Base-by-base conservation (phyloP, 1,139 yeast species). In the Barnettozyma hawaiiensis region DNA sequence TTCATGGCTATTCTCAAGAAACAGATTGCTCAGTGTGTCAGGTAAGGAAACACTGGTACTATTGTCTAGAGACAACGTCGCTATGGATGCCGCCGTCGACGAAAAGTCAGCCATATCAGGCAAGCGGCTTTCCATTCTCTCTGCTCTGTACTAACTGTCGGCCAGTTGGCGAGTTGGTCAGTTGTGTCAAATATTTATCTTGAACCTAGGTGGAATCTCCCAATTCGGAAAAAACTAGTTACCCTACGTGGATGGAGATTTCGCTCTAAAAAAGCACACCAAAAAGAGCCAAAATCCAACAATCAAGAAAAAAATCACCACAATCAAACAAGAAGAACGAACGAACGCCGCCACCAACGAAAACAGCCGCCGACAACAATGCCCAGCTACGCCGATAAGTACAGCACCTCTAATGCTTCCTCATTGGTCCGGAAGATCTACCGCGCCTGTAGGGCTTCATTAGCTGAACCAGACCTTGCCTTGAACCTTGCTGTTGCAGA, bases 401-500 rank as follows among this genome's bases (percentile, higher is more conserved):
- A 46, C 49, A 45, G 41, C 26, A 50, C 56, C 11, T 32, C 49
- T 10, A 46, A 50, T 1, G 43, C 57, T 11, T 50, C 57, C 5
- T 53, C 59, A 5, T 43, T 55, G 15, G 57, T 52, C 15, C 51
- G 59, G 48, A 55, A 54, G 49, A 56, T 54, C 45, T 55, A 87
- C 58, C 78, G 96, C 49, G 97, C 98, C 3, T 90, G 97, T 58
- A 76, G 94, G 52, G 85, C 95, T 36, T 73, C 92, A 3, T 70
- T 85, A 44, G 73, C 76, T 42, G 97, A 90, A 64, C 97, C 98
- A 7, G 92, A 92, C 59, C 72, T 90, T 48, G 86, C 90, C 2
- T 68, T 89, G 51, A 92, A 90, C 62, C 68, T 92, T 54, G 97
- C 92, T 60, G 90, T 92, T 49, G 92, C 97, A 50, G 99, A 92